Percentiles rank a stretch among this genome's conserved stretches.
Evolutionary conservation across 2,329 filamentous ascomycete genomes (phyloP).

Genomic region (Colletotrichum sp.): DNA sequence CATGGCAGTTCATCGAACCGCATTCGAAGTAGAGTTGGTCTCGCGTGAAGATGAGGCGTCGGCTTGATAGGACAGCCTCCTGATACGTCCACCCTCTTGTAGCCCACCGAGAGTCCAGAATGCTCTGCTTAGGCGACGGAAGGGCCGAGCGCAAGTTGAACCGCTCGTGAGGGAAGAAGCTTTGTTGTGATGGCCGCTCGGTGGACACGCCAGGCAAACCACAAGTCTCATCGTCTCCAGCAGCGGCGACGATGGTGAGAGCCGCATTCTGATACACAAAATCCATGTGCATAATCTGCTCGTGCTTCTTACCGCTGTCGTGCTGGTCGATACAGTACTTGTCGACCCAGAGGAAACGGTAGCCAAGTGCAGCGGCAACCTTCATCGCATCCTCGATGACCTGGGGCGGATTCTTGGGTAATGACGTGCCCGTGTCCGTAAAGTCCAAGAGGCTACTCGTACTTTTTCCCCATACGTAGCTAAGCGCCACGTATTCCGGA

Average conservation of each 20-base stretch:
- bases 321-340: slow-evolving; percentile 31
- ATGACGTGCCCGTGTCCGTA: not conserved
- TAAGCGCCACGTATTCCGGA: not conserved
- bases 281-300: slow-evolving; percentile 30
- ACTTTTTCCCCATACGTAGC: slow-evolving; percentile 1
- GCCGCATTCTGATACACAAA: slow-evolving; percentile 26
- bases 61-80: slow-evolving; percentile 15
- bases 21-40: slow-evolving; percentile 31
- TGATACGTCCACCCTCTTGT: slow-evolving; percentile 20
- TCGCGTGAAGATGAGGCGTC: slow-evolving; percentile 29
- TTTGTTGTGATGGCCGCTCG: not conserved
- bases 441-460: not conserved
- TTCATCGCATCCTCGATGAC: slow-evolving; percentile 22
- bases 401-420: not conserved
- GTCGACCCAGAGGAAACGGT: slow-evolving; percentile 31
- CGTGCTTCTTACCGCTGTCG: slow-evolving; percentile 21
- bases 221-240: not conserved
- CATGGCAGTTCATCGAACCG: not conserved
- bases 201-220: slow-evolving; percentile 6
- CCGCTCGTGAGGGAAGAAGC: not conserved
- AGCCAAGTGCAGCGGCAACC: slow-evolving; percentile 24
- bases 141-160: not conserved
- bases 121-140: not conserved
- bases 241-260: slow-evolving; percentile 27
- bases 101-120: not conserved